phyloP scores from a whole-genome alignment of 106 monocot genomes.

The Posidonia australis region DNA sequence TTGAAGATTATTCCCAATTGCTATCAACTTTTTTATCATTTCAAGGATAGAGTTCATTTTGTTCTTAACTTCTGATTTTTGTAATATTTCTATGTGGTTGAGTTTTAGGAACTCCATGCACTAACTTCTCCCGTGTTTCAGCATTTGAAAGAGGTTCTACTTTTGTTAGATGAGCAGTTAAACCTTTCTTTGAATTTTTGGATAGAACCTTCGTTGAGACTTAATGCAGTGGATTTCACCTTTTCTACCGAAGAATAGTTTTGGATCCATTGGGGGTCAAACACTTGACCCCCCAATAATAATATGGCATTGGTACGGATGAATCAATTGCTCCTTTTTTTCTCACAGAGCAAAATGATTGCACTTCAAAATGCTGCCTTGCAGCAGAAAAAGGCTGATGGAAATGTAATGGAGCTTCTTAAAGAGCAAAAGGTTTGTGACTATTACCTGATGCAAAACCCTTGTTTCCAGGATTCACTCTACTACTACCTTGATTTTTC shows the following conservation, averaged over 20 bases:
- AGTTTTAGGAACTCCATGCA: no score
- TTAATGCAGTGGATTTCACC: not conserved
- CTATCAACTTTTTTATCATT: conserved; percentile 18
- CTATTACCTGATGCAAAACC: not conserved
- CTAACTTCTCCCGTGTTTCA: not conserved
- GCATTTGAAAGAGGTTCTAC: no score
- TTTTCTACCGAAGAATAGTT: no score
- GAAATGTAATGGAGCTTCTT: conserved; percentile 44
- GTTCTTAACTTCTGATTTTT: conserved; percentile 35
- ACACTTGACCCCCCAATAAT: no score
- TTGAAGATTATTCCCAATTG: no score
- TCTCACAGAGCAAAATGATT: conserved; percentile 4
- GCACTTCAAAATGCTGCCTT: conserved; percentile 43
- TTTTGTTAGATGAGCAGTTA: no score
- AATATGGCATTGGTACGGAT: no score
- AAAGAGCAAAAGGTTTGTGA: conserved; percentile 77
- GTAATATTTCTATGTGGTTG: no score
- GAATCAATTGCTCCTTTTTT: conserved; percentile 7
- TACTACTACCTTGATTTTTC: not conserved
- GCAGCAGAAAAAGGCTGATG: conserved; percentile 55
- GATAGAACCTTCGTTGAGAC: not conserved
- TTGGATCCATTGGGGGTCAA: no score
- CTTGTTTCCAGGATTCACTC: not conserved
- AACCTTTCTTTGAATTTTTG: no score
- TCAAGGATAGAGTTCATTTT: conserved; percentile 38